Evolutionary conservation across 345 rosid genomes (phyloP), one percentile per base, ranked within the genome.

Genomic region (Citropsis articulata): DNA sequence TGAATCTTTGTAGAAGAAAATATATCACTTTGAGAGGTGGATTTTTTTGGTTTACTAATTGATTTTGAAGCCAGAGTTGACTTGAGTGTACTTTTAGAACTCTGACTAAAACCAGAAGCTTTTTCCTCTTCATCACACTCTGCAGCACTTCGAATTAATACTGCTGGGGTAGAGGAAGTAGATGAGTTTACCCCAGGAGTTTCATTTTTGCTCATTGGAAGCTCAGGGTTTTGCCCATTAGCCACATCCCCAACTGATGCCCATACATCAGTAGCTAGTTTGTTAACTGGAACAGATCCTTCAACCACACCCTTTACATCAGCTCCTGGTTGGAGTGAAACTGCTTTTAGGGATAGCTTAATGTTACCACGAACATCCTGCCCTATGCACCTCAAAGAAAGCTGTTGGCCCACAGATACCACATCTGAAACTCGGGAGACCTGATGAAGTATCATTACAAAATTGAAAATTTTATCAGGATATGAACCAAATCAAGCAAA

Each of bases 291-390:
- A 83, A 76, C 65, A 76, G 84, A 78, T 73, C 74, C 85, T 77
- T 88, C 84, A 48, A 70, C 82, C 55, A n/a, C 80, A 65, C 63
- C 70, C 25, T 63, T 81, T 53, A 78, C 72, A 75, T 75, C 75
- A 42, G 84, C 75, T 62, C 35, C 74, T 74, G 85, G 68, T 74
- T 0, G 84, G 50, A 88, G 85, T 76, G 79, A 84, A 79, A 84
- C 81, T 75, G 95, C 90, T 84, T 89, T 95, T 77, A 85, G 95
- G 75, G 99, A 95, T 66, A 95, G 76, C 81, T 93, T 95, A 75
- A 95, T 91, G 85, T 95, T 93, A 77, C 99, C 99, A 61, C 97
- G 97, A 63, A 95, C 97, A 85, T 95, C 99, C 71, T 88, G 95
- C 66, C 92, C 98, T 60, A 94, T 90, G 86, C 99, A 96, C 97